Conservation (phyloP, 2,329 filamentous ascomycete genomes). For the Paraphaeosphaeria minitans region DNA sequence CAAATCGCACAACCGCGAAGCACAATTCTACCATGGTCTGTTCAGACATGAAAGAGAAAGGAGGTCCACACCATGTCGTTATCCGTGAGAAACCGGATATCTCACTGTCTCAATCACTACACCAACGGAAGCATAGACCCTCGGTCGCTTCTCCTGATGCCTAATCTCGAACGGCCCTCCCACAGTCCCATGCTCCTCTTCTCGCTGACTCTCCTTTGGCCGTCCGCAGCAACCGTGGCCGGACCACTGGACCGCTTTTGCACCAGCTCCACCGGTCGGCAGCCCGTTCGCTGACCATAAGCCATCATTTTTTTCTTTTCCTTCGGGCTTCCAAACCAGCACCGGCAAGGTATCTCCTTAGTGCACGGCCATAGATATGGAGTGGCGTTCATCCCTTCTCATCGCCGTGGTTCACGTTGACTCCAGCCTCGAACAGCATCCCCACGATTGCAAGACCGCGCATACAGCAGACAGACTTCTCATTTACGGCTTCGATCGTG, state of each 20-base stretch:
- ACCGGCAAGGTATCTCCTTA: conserved; percentile 8
- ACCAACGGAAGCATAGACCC: not conserved
- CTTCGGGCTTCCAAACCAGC: conserved; percentile 18
- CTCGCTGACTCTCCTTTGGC: not conserved
- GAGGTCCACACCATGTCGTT: not conserved
- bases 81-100: not conserved
- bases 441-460: not conserved
- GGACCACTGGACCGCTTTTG: not conserved
- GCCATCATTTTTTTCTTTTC: conserved; percentile 22
- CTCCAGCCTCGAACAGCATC: conserved; percentile 16
- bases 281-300: conserved; percentile 20
- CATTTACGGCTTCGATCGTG: conserved; percentile 13
- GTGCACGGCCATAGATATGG: conserved; percentile 18
- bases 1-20: not conserved
- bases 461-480: conserved; percentile 18
- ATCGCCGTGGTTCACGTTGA: conserved; percentile 19
- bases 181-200: not conserved
- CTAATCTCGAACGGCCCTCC: not conserved
- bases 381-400: conserved; percentile 22
- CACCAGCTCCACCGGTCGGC: conserved; percentile 12
- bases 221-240: not conserved
- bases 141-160: not conserved
- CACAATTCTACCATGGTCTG: not conserved
- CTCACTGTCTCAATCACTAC: not conserved
- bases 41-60: not conserved